A percentile compares a stretch with the other conserved stretches of the same genome.
These are phyloP conservation scores for Kodamaea sp. DNA, from an alignment of 1,139 yeast species.

Conservation along the genomic window DNA sequence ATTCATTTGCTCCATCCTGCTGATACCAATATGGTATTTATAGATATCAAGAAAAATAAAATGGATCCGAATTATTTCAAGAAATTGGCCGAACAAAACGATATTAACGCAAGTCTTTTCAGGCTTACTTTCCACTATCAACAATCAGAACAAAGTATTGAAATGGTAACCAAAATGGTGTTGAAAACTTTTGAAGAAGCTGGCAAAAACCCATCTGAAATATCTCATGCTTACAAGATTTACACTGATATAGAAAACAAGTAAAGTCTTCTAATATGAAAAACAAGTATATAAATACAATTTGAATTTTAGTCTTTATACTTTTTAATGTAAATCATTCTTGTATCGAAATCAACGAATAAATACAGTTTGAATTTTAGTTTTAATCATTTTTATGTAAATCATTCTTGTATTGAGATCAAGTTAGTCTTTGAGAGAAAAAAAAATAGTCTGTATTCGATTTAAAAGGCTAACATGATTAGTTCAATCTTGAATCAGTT, in stretches of 20 bases:
- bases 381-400: too few species aligned
- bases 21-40: slow-evolving; percentile 81
- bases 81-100: slow-evolving; percentile 53
- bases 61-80: slow-evolving; percentile 58
- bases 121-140: slow-evolving; percentile 43
- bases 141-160: slow-evolving; percentile 30
- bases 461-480: slow-evolving; percentile 1
- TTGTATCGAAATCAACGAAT: background rate
- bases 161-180: slow-evolving; percentile 27
- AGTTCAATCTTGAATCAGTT: slow-evolving; percentile 3
- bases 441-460: too few species aligned
- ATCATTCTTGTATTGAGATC: background rate
- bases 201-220: slow-evolving; percentile 24
- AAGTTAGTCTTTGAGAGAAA: background rate
- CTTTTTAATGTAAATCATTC: background rate
- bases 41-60: slow-evolving; percentile 58
- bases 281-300: too few species aligned
- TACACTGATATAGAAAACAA: slow-evolving; percentile 2
- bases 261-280: too few species aligned
- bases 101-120: slow-evolving; percentile 25
- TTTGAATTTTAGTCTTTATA: too few species aligned
- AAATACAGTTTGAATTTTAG: too few species aligned
- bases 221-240: slow-evolving; percentile 3
- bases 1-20: slow-evolving; percentile 69
- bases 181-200: slow-evolving; percentile 30